phyloP scores from a whole-genome alignment of 306 rosid species.

The Biancaea sappan region DNA sequence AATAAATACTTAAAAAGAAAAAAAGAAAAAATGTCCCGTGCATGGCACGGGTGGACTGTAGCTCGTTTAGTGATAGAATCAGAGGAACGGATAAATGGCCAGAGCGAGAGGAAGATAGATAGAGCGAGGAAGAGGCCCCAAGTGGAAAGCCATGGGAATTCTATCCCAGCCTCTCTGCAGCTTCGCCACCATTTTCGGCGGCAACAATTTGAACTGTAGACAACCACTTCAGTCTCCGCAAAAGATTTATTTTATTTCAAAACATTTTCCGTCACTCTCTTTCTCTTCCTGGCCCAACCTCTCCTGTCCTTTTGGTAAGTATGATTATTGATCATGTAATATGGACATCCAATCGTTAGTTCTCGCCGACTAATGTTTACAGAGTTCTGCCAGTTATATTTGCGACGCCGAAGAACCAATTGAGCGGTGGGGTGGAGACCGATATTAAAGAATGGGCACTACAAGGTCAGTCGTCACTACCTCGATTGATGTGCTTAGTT shows the following conservation, averaged over 20 bases:
- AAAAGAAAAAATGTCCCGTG: too few relatives aligned
- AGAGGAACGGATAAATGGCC: not conserved
- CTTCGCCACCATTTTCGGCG: slow-evolving; percentile 24
- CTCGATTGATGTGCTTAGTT: not conserved
- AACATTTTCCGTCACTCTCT: slow-evolving; percentile 29
- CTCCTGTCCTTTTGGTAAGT: slow-evolving; percentile 42
- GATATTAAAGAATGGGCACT: slow-evolving; percentile 73
- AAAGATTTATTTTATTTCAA: slow-evolving; percentile 10
- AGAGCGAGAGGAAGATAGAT: not conserved
- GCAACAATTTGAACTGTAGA: slow-evolving; percentile 23
- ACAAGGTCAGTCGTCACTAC: slow-evolving; percentile 55
- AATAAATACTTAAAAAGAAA: too few relatives aligned
- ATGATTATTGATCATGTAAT: not conserved
- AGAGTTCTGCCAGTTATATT: slow-evolving; percentile 47
- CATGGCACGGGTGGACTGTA: too few relatives aligned
- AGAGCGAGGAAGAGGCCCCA: not conserved
- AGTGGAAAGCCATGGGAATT: slow-evolving; percentile 47
- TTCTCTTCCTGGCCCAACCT: slow-evolving; percentile 37
- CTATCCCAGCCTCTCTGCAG: slow-evolving; percentile 48
- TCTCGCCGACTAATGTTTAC: slow-evolving; percentile 4
- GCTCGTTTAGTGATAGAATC: too few relatives aligned
- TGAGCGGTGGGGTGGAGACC: slow-evolving; percentile 45
- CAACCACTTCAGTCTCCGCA: slow-evolving; percentile 32
- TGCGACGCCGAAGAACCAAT: slow-evolving; percentile 73
- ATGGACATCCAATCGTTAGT: not conserved